A percentile compares a stretch with the other conserved stretches of the same genome.
These are phyloP conservation scores for Mycena polygramma DNA, from an alignment of 768 basidiomycete species.

Conservation along the genomic window DNA sequence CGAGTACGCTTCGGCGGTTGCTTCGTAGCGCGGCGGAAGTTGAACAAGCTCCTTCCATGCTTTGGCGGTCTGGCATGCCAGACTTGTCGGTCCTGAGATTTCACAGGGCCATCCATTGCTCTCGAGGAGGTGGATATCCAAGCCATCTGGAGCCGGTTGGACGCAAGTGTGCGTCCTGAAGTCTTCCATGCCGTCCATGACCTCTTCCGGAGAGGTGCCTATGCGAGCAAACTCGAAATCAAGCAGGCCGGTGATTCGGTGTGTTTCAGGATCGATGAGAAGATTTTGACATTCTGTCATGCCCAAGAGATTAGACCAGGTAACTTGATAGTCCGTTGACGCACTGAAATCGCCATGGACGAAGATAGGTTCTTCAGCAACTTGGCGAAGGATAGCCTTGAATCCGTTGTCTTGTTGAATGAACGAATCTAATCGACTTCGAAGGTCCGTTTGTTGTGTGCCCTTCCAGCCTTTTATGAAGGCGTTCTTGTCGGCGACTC, in stretches of 20 bases:
- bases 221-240: constrained; percentile 34
- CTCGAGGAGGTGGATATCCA: constrained; percentile 19
- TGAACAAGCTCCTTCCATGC: constrained; percentile 20
- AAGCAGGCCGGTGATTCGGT: constrained; percentile 29
- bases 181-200: constrained; percentile 29
- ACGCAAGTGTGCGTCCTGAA: constrained; percentile 28
- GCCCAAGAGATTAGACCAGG: no score
- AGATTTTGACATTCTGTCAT: constrained; percentile 26
- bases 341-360: constrained; percentile 31
- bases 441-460: constrained; percentile 12
- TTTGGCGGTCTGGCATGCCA: constrained; percentile 23
- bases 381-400: constrained; percentile 8
- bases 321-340: no score
- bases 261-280: constrained; percentile 22
- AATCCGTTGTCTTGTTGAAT: constrained; percentile 18
- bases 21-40: constrained; percentile 15
- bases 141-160: constrained; percentile 10
- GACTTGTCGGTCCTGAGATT: background rate
- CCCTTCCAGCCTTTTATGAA: constrained; percentile 28
- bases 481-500: constrained; percentile 13
- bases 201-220: constrained; percentile 28
- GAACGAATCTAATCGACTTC: constrained; percentile 24
- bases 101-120: constrained; percentile 25
- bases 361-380: constrained; percentile 21
- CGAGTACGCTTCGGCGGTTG: constrained; percentile 15